phyloP scores from a whole-genome alignment of 1,284 basidiomycete genomes.

The Ustilago vetiveriae region DNA sequence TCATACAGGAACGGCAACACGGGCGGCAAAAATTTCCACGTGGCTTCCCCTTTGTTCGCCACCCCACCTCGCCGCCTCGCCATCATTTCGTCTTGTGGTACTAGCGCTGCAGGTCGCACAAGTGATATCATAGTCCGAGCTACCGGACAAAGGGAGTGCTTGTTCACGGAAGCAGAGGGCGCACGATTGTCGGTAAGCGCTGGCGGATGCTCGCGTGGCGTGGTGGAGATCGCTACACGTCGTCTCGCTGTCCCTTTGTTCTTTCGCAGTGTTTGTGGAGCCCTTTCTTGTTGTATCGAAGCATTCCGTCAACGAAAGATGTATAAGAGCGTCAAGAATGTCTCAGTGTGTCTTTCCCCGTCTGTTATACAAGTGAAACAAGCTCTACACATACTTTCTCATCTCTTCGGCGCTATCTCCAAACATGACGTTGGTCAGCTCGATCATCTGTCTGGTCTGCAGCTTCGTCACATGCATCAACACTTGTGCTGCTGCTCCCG shows the following conservation, averaged over 20 bases:
- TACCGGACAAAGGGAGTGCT: no score
- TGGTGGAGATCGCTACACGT: slow-evolving; percentile 31
- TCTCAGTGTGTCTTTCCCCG: background rate
- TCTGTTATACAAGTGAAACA: background rate
- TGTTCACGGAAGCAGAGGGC: no score
- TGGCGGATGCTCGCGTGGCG: no score
- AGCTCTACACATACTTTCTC: background rate
- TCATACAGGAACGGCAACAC: no score
- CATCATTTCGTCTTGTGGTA: no score
- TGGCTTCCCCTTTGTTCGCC: no score
- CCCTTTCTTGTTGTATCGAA: background rate
- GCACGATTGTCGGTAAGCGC: no score
- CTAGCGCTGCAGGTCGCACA: no score
- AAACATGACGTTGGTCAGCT: slow-evolving; percentile 11
- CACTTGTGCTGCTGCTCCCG: slow-evolving; percentile 8
- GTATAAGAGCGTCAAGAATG: background rate
- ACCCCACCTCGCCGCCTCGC: no score
- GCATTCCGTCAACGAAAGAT: background rate
- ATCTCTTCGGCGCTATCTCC: background rate
- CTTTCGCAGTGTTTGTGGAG: background rate
- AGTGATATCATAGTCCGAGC: no score
- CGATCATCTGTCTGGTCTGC: slow-evolving; percentile 25
- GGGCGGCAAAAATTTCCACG: no score
- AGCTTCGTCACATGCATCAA: slow-evolving; percentile 20
- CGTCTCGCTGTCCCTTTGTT: slow-evolving; percentile 21